A percentile compares a stretch with the other conserved stretches of the same genome.
These are phyloP conservation scores for Peribolospora baueri DNA, from an alignment of 768 basidiomycete genomes.

Conservation along the genomic window DNA sequence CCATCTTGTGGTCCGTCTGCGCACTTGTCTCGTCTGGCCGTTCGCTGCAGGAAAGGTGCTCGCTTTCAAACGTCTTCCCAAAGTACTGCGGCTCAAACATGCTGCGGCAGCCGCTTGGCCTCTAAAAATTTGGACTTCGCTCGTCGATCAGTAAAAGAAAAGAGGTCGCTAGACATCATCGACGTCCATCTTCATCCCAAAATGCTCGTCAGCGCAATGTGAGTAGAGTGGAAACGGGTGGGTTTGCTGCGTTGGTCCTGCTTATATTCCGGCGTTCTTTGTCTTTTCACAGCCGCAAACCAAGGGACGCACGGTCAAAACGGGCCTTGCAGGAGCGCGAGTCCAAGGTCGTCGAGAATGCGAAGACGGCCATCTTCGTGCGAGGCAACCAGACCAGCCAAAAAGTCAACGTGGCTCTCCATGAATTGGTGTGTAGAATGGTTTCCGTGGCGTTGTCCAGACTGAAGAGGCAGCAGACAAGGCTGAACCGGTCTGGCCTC, in stretches of 20 bases:
- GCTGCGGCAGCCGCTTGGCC: no score
- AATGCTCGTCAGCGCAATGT: no score
- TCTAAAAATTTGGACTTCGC: no score
- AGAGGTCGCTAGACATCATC: no score
- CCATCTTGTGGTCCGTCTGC: conserved; percentile 1
- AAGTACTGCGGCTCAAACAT: no score
- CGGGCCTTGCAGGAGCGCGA: conserved; percentile 62
- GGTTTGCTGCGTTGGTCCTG: no score
- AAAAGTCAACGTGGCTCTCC: conserved; percentile 52
- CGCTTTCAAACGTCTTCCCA: no score
- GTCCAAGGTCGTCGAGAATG: conserved; percentile 64
- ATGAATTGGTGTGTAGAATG: conserved; percentile 45
- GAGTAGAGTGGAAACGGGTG: no score
- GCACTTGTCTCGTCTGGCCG: no score
- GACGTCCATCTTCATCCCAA: no score
- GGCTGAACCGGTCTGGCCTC: not conserved
- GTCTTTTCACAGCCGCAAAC: conserved; percentile 27
- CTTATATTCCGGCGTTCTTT: not conserved
- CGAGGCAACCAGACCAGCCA: conserved; percentile 68
- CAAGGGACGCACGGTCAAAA: conserved; percentile 87
- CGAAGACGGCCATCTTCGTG: conserved; percentile 70
- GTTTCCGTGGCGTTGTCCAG: not conserved
- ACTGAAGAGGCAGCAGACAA: not conserved
- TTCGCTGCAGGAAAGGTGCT: no score
- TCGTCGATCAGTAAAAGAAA: no score